Evolutionary conservation across 768 basidiomycete species (phyloP).

Genomic region (Heimioporus sp.): DNA sequence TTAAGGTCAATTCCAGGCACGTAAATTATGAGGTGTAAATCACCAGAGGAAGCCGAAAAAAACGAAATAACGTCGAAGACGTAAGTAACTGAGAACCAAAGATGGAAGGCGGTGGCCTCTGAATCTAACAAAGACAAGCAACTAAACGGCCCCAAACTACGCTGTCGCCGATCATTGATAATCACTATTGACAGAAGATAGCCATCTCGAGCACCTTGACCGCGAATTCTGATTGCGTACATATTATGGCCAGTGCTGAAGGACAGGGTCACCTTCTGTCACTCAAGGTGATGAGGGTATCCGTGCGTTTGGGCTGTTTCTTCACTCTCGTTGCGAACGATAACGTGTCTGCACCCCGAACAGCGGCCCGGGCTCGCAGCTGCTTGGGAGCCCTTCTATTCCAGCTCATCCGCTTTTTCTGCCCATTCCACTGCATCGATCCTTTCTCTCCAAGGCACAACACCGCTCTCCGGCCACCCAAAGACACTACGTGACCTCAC

Average conservation of each 20-base stretch:
- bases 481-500: constrained; percentile 84
- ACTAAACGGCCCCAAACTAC: not conserved
- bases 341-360: not conserved
- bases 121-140: constrained; percentile 25
- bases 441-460: constrained; percentile 69
- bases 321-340: constrained; percentile 2
- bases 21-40: too few relatives aligned
- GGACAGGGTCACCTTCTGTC: constrained; percentile 66
- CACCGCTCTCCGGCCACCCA: constrained; percentile 71
- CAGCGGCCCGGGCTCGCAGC: constrained; percentile 73
- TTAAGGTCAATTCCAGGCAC: too few relatives aligned
- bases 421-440: constrained; percentile 78
- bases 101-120: constrained; percentile 15
- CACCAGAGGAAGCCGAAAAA: too few relatives aligned
- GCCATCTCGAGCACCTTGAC: too few relatives aligned
- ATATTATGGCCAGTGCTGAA: constrained; percentile 37
- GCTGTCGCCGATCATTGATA: not conserved
- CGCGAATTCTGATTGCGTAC: too few relatives aligned
- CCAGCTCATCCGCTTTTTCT: constrained; percentile 77
- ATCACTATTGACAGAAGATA: too few relatives aligned
- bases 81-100: too few relatives aligned
- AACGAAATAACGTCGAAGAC: too few relatives aligned
- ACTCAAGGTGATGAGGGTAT: constrained; percentile 85
- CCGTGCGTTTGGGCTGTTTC: constrained; percentile 51
- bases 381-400: constrained; percentile 87